phyloP scores from a whole-genome alignment of 2,329 filamentous ascomycete species.

The Talaromyces rugulosus region DNA sequence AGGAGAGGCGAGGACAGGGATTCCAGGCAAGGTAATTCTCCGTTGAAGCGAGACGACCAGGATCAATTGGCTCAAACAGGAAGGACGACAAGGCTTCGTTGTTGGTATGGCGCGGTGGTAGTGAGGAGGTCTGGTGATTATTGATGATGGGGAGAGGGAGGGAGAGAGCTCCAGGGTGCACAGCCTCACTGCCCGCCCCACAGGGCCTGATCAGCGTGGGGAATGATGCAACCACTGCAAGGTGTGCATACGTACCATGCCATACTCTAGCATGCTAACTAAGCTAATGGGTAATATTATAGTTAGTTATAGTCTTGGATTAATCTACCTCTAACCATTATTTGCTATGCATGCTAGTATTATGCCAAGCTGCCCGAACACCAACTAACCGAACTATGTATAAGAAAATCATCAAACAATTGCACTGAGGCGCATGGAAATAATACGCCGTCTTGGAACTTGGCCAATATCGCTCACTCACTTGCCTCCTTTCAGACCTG shows the following conservation, averaged over 20 bases:
- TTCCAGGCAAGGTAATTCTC: too few relatives aligned
- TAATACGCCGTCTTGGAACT: neutral
- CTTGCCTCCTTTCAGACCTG: conserved; percentile 10
- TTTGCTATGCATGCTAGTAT: neutral
- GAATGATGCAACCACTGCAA: neutral
- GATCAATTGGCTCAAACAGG: neutral
- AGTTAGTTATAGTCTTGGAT: neutral
- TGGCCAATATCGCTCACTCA: neutral
- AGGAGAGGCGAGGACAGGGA: neutral
- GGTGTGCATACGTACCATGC: too few relatives aligned
- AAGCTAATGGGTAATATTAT: too few relatives aligned
- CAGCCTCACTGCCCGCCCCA: conserved; percentile 9
- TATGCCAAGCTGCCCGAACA: neutral
- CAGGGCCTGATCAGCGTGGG: neutral
- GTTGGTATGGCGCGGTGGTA: neutral
- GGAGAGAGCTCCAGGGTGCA: neutral
- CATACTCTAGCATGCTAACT: too few relatives aligned
- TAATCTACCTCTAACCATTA: neutral
- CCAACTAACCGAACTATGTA: neutral
- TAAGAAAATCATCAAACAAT: neutral
- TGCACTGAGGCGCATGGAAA: too few relatives aligned
- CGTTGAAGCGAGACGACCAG: neutral
- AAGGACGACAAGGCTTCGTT: neutral
- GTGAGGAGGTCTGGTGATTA: neutral
- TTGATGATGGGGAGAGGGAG: neutral